Evolutionary conservation across 2,329 filamentous ascomycete genomes (phyloP), one percentile per base, ranked within the genome.

Genomic region (Sporothrix sp.): DNA sequence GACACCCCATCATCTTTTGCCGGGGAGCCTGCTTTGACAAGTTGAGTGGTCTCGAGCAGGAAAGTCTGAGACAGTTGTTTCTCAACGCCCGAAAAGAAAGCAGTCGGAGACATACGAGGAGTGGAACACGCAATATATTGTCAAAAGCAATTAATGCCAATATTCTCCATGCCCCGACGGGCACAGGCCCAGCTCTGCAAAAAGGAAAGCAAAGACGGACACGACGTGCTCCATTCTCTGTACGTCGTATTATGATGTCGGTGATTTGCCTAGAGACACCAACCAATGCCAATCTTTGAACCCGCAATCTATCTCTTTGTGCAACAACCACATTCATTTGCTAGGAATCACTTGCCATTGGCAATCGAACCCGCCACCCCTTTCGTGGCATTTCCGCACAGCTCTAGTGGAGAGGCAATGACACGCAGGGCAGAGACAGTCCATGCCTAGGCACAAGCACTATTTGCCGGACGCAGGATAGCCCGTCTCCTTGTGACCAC

Each of bases 281-380:
- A n/a, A n/a, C n/a, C n/a, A 33, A 32, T 28, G 13, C 23, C 42
- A 44, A n/a, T 44, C 28, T 44, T 13, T 18, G 33, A 27, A 7
- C 20, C 21, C 21, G 10, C 32, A 46, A 46, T 36, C 20, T 36
- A 18, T 33, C 21, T 30, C 20, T 46, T 8, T 47, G 44, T 47
- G 33, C 33, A 10, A 47, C 33, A 21, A 38, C 27, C 21, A 21
- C 44, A 36, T 47, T 23, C 21, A 38, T 47, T 47, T 47, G 44
- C 9, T 13, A 36, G 23, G 32, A 37, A 47, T 20, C 18, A 25
- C 13, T 47, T 33, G 42, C 27, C n/a, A 2, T 28, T 7, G 39
- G n/a, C 23, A 30, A 28, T 20, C 25, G 18, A 13, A 11, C 11
- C 25, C 7, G 9, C 39, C 25, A n/a, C 30, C 25, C 25, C 39